Base-by-base conservation (phyloP, 2,329 filamentous ascomycete genomes). In the Penicillium fuscoglaucum region DNA sequence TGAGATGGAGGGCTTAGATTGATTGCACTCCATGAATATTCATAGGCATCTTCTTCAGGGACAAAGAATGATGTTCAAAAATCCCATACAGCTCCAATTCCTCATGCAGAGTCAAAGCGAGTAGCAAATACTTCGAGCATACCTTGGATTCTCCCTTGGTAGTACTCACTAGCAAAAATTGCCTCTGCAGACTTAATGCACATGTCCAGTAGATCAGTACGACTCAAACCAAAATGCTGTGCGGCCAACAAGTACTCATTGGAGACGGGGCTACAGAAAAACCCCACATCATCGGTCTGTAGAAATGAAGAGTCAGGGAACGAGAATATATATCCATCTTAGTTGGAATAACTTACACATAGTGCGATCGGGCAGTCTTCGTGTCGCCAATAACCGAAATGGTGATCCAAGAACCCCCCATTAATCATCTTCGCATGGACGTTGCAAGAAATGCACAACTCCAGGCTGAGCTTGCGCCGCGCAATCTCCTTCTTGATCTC, bases 221-320 rank as follows among this genome's bases (percentile, higher is more conserved):
- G 72, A 29, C 65, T 69, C 15, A 95, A 79, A 0, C 74, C 71
- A 67, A 95, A 95, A 69, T 93, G 86, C 63, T 87, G 74, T 1
- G 88, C 86, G 4, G 89, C 88, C 2, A 95, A 82, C 8, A 80
- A 77, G 72, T 93, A 93, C 72, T 96, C 91, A 64, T 91, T 87
- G 0, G 89, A 92, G 4, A 93, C 74, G 0, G 84, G 81, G 68
- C 89, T 93, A 50, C 87, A 87, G 67, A 95, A 95, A 24, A 95
- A 85, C 2, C 90, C 91, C 10, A 93, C 88, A 67, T 95, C 90
- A 70, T 95, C 91, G 1, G 90, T 95, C 89, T 92, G 60, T 19
- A 21, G 37, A 41, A 37, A 19, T 52, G 29, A 43, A 35, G 2
- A 46, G 24, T 52, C 48, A 45, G 52, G 17, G n/a, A 52, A 12